These are phyloP conservation scores for Aspergillus novoparasiticus DNA, from an alignment of 2,329 filamentous ascomycete species.

Conservation along the genomic window DNA sequence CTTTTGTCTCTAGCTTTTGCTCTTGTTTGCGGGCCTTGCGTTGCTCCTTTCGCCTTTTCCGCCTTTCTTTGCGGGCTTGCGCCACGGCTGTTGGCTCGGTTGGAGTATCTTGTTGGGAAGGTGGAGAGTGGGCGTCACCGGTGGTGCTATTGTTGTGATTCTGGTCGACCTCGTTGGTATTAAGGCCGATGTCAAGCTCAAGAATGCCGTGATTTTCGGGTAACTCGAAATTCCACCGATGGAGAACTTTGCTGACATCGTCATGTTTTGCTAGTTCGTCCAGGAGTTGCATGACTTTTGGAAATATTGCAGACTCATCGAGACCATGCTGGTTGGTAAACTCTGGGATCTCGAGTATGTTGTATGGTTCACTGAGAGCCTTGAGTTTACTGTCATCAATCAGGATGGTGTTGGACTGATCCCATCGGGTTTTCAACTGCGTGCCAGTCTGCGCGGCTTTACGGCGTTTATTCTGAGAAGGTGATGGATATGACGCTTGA, in stretches of 20 bases:
- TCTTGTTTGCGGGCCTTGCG: conserved; percentile 27
- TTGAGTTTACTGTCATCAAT: conserved; percentile 86
- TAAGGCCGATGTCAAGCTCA: conserved; percentile 22
- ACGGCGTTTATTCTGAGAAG: conserved; percentile 1
- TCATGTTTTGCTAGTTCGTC: conserved; percentile 53
- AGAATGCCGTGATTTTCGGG: conserved; percentile 18
- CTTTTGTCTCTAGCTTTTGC: conserved; percentile 5
- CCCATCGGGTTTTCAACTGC: conserved; percentile 62
- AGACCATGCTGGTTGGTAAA: conserved; percentile 56
- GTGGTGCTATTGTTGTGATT: not conserved
- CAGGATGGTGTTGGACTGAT: conserved; percentile 83
- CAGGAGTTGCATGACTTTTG: conserved; percentile 56
- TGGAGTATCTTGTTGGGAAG: not conserved
- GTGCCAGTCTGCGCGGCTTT: conserved; percentile 18
- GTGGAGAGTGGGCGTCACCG: not conserved
- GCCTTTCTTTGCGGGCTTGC: conserved; percentile 20
- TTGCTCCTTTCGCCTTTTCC: conserved; percentile 20
- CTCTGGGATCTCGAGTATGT: conserved; percentile 78
- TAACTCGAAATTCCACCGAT: conserved; percentile 32
- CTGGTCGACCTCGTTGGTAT: not conserved
- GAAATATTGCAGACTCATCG: conserved; percentile 48
- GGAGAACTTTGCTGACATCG: conserved; percentile 50
- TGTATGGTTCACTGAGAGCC: conserved; percentile 78
- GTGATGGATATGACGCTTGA: conserved; percentile 46
- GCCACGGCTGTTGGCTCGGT: conserved; percentile 10